Conservation (phyloP, 768 basidiomycete species). For the Phaffia australis region DNA sequence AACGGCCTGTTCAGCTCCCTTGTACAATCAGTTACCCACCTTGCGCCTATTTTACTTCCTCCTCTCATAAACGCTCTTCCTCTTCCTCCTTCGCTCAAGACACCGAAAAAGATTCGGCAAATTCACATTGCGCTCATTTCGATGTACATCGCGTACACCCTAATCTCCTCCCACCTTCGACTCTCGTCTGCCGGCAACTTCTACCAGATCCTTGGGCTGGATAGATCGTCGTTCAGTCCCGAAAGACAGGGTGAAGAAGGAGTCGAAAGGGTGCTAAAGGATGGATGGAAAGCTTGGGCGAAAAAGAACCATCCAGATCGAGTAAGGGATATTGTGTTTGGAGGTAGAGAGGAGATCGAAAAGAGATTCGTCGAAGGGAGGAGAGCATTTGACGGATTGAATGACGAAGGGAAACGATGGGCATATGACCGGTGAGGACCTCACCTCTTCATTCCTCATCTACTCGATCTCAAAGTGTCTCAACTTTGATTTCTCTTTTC, state of each 20-base stretch:
- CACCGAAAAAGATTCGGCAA: not conserved
- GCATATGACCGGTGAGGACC: conserved; percentile 20
- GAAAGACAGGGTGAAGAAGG: not conserved
- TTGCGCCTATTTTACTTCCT: conserved; percentile 22
- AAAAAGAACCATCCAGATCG: conserved; percentile 25
- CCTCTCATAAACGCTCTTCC: conserved; percentile 18
- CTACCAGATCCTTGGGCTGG: conserved; percentile 13
- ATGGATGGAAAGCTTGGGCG: conserved; percentile 20
- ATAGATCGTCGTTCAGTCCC: not conserved
- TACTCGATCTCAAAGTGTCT: not conserved
- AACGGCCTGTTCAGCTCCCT: not conserved
- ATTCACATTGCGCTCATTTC: conserved; percentile 11
- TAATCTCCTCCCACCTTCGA: conserved; percentile 9
- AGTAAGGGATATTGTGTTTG: not conserved
- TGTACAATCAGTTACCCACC: conserved; percentile 8
- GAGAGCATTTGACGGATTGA: conserved; percentile 17
- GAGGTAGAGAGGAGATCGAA: not conserved
- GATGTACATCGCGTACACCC: conserved; percentile 17
- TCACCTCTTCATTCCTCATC: not conserved
- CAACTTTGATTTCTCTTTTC: not conserved
- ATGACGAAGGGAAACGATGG: conserved; percentile 15
- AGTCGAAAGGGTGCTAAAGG: not conserved
- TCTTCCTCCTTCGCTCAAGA: conserved; percentile 10
- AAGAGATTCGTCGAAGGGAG: conserved; percentile 14
- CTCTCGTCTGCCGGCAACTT: not conserved